phyloP scores from a whole-genome alignment of 352 stramenopile species.

The Plasmopara muralis region DNA sequence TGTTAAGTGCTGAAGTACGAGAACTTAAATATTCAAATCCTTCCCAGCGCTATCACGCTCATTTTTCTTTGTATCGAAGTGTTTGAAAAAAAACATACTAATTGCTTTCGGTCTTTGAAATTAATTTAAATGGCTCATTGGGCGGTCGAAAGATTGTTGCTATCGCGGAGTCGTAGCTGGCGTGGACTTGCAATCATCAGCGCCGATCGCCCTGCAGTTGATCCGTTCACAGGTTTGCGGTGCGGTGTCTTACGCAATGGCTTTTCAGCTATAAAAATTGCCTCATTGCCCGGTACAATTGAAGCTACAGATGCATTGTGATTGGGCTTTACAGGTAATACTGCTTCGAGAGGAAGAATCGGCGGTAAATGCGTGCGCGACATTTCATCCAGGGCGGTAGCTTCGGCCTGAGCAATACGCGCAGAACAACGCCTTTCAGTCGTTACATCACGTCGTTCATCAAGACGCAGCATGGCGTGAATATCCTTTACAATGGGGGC shows the following conservation, averaged over 20 bases:
- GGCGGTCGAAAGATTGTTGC: slow-evolving; percentile 5
- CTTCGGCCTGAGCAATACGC: slow-evolving; percentile 14
- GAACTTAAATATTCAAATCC: no score
- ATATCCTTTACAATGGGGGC: slow-evolving; percentile 57
- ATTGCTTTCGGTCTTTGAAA: no score
- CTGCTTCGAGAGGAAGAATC: slow-evolving; percentile 18
- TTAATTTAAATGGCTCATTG: not conserved
- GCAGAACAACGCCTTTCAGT: slow-evolving; percentile 15
- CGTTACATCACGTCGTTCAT: slow-evolving; percentile 21
- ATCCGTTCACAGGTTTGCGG: slow-evolving; percentile 37
- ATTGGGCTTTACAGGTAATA: not conserved
- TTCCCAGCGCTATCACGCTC: no score
- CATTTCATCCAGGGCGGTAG: slow-evolving; percentile 36
- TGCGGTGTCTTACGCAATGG: slow-evolving; percentile 41
- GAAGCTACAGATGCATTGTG: not conserved
- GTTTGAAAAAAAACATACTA: no score
- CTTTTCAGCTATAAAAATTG: slow-evolving; percentile 6
- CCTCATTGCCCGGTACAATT: slow-evolving; percentile 1
- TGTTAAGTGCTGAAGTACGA: no score
- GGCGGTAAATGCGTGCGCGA: slow-evolving; percentile 32
- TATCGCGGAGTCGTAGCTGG: slow-evolving; percentile 28
- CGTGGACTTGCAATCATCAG: slow-evolving; percentile 33
- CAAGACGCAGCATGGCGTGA: slow-evolving; percentile 23
- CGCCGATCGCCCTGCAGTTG: slow-evolving; percentile 34
- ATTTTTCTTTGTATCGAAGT: no score